These are phyloP conservation scores for Pleurotus citrinopileatus DNA, from an alignment of 768 basidiomycete genomes.

Conservation along the genomic window DNA sequence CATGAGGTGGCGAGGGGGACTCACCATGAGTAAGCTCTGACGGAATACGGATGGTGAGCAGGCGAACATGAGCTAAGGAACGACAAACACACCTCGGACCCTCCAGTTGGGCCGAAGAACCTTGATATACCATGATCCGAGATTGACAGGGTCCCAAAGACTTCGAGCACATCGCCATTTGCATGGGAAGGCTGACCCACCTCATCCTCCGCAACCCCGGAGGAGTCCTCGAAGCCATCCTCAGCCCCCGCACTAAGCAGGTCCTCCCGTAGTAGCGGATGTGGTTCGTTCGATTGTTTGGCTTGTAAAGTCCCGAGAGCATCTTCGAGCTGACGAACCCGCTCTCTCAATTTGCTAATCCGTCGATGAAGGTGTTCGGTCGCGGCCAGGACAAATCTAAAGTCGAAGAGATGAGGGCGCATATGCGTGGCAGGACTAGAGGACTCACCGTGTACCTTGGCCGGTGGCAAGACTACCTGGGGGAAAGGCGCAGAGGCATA, in stretches of 20 bases:
- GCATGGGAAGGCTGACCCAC: conserved; percentile 12
- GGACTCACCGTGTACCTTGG: conserved; percentile 62
- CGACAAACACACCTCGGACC: conserved; percentile 52
- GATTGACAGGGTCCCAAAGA: conserved; percentile 60
- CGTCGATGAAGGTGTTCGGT: conserved; percentile 64
- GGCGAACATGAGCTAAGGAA: not conserved
- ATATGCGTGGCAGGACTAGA: not conserved
- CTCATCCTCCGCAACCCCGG: conserved; percentile 11
- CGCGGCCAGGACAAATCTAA: conserved; percentile 57
- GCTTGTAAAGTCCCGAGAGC: conserved; percentile 52
- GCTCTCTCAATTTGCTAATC: conserved; percentile 47
- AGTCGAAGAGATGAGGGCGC: not conserved
- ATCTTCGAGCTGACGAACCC: conserved; percentile 61
- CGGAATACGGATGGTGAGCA: not conserved
- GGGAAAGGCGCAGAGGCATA: not conserved
- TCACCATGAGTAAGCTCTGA: conserved; percentile 26
- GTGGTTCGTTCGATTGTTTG: conserved; percentile 47
- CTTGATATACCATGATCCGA: conserved; percentile 57
- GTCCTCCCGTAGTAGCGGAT: conserved; percentile 59
- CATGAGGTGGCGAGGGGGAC: conserved; percentile 1
- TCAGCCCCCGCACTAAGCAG: conserved; percentile 33
- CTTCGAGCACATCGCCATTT: conserved; percentile 44
- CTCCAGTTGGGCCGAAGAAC: conserved; percentile 68
- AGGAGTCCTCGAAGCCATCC: conserved; percentile 22
- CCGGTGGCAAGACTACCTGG: conserved; percentile 76